Conservation (phyloP, 179 eudicot genomes). For the Amaranthus tricolor region DNA sequence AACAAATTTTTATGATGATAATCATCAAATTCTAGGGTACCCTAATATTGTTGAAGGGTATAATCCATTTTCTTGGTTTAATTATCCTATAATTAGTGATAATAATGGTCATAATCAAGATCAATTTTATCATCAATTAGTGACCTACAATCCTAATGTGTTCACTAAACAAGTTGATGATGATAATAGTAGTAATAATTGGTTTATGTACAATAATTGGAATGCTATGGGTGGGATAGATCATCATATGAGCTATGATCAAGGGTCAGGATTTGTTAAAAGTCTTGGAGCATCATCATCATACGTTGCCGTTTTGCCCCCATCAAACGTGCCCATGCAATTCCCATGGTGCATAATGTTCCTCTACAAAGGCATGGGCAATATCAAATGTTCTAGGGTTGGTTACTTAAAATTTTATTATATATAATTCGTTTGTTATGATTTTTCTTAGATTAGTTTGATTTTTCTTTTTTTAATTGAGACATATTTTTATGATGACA, state of each 20-base stretch:
- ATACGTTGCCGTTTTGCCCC: constrained; percentile 16
- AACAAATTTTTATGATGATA: not conserved
- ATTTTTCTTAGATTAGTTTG: not conserved
- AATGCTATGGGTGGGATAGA: not conserved
- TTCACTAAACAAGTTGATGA: constrained; percentile 9
- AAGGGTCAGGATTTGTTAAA: constrained; percentile 9
- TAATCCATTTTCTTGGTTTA: not conserved
- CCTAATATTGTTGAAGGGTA: not conserved
- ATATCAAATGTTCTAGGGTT: not conserved
- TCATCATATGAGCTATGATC: constrained; percentile 17
- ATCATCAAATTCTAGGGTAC: not conserved
- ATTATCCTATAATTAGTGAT: not conserved
- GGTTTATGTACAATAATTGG: constrained; percentile 19
- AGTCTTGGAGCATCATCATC: constrained; percentile 1
- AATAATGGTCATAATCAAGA: not conserved
- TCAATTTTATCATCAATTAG: constrained; percentile 1
- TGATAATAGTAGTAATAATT: too few species aligned
- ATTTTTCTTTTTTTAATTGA: not conserved
- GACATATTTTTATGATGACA: not conserved
- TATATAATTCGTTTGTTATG: not conserved
- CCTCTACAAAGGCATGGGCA: constrained; percentile 4
- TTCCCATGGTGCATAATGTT: constrained; percentile 14
- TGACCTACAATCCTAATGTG: constrained; percentile 15
- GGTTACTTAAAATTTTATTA: too few species aligned
- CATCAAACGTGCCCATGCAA: not conserved